Conservation (phyloP, 495 filamentous ascomycete genomes). For the Aspergillus avenaceus region DNA sequence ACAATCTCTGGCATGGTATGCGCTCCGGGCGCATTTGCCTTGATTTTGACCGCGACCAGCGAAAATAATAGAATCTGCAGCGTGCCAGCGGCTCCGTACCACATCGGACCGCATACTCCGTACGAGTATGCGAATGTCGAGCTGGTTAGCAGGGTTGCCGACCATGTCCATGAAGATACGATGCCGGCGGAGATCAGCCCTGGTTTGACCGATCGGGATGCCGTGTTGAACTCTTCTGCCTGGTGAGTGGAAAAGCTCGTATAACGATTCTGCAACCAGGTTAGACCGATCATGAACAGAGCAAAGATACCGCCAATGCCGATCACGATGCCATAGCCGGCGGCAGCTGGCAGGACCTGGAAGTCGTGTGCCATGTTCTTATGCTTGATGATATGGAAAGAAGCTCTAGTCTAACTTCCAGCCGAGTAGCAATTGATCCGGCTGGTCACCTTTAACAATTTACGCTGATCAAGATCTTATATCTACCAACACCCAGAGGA, state of each 20-base stretch:
- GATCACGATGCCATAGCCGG: conserved; percentile 47
- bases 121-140: conserved; percentile 46
- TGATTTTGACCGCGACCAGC: conserved; percentile 39
- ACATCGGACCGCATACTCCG: conserved; percentile 46
- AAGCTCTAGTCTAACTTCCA: too few relatives aligned
- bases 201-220: conserved; percentile 42
- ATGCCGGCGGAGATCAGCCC: conserved; percentile 48
- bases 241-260: conserved; percentile 40
- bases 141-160: conserved; percentile 39
- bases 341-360: conserved; percentile 26
- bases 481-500: too few relatives aligned
- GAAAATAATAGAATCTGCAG: conserved; percentile 43
- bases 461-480: too few relatives aligned
- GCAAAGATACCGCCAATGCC: conserved; percentile 46
- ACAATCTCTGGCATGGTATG: conserved; percentile 41
- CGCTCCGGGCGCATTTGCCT: conserved; percentile 33
- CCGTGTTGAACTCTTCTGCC: conserved; percentile 49
- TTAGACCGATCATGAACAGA: conserved; percentile 39
- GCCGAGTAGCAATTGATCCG: too few relatives aligned
- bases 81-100: conserved; percentile 40
- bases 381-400: too few relatives aligned
- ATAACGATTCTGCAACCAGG: conserved; percentile 44
- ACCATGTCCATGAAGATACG: conserved; percentile 45
- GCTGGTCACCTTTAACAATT: too few relatives aligned
- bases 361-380: conserved; percentile 21